These are phyloP conservation scores for Hygrocybe punicea DNA, from an alignment of 768 basidiomycete genomes.

Conservation along the genomic window DNA sequence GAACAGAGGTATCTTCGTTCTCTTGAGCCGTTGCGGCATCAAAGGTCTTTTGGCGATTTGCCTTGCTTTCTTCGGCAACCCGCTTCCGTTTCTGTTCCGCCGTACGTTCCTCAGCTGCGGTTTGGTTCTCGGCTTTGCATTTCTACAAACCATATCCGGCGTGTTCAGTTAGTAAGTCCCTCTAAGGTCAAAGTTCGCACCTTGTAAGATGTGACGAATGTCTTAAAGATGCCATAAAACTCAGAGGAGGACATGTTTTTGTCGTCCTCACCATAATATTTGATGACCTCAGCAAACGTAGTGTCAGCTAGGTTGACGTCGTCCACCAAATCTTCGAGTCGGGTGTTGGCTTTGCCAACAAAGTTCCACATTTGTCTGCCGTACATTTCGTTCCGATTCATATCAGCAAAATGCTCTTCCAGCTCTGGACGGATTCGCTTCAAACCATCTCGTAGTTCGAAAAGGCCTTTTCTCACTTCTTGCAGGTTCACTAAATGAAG, in stretches of 20 bases:
- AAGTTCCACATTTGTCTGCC: slow-evolving; percentile 93
- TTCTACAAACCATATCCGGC: slow-evolving; percentile 64
- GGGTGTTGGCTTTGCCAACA: slow-evolving; percentile 65
- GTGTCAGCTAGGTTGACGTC: slow-evolving; percentile 83
- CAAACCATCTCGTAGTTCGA: slow-evolving; percentile 72
- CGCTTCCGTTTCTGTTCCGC: slow-evolving; percentile 68
- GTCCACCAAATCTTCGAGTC: slow-evolving; percentile 81
- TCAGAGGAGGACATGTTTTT: slow-evolving; percentile 82
- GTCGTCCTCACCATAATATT: slow-evolving; percentile 92
- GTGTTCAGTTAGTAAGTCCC: not conserved
- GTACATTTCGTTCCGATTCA: slow-evolving; percentile 71
- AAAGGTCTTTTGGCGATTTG: slow-evolving; percentile 48
- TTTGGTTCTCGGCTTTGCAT: slow-evolving; percentile 80
- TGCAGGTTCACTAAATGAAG: slow-evolving; percentile 68
- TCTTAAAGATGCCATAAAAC: slow-evolving; percentile 97
- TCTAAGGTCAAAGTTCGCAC: slow-evolving; percentile 36
- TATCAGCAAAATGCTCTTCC: slow-evolving; percentile 71
- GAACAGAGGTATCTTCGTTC: slow-evolving; percentile 48
- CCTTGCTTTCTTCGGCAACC: slow-evolving; percentile 59
- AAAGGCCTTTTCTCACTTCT: slow-evolving; percentile 75
- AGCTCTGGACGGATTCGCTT: slow-evolving; percentile 77
- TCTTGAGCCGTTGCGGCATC: slow-evolving; percentile 42
- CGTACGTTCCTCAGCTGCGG: slow-evolving; percentile 64
- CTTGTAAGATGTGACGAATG: slow-evolving; percentile 90
- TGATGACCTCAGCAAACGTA: slow-evolving; percentile 79